Evolutionary conservation across 129 eudicot genomes (phyloP), one percentile per base, ranked within the genome.

Genomic region (Centrapalus pauciflorus): DNA sequence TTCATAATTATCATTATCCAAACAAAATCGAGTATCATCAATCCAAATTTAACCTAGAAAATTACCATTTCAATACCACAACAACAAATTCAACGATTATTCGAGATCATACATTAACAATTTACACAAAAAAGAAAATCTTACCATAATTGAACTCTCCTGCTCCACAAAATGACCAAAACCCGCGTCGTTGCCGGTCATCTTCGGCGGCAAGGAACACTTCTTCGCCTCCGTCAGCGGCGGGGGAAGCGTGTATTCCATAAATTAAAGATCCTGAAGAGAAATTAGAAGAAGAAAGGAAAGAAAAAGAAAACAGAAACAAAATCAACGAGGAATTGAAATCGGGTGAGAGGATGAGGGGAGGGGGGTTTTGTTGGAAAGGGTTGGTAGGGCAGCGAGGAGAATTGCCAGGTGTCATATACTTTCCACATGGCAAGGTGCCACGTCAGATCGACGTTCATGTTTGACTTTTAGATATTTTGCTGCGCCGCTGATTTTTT

Each of bases 361-460:
- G 50, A 43, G n/a, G n/a, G 8, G 19, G 5, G 11, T 48, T 66
- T 48, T 12, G 59, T 28, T 45, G 45, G 24, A 8, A 50, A 6
- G 73, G 34, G 30, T 38, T 16, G 66, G 41, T 14, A 17, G 4
- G 30, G 16, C 30, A 30, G 17, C 26, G 49, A 70, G 29, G 24
- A 30, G 43, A 70, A 32, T 54, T 49, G 69, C 69, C 69, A 71
- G 69, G 61, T 71, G 76, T 60, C 61, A 61, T 25, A 35, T 46
- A 27, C 62, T 71, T 60, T 71, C 69, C 69, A 71, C 69, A 61
- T 71, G 69, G 76, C 76, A 71, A n/a, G 41, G 41, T 50, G 54
- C 41, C 69, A 71, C 50, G 76, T 61, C 69, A 19, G 30, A 4
- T 50, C 28, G 13, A 50, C 35, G 41, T 61, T 60, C 62, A 16